A percentile compares a stretch with the other conserved stretches of the same genome.
These are phyloP conservation scores for Fusarium hainanense DNA, from an alignment of 2,329 filamentous ascomycete species.

Conservation along the genomic window DNA sequence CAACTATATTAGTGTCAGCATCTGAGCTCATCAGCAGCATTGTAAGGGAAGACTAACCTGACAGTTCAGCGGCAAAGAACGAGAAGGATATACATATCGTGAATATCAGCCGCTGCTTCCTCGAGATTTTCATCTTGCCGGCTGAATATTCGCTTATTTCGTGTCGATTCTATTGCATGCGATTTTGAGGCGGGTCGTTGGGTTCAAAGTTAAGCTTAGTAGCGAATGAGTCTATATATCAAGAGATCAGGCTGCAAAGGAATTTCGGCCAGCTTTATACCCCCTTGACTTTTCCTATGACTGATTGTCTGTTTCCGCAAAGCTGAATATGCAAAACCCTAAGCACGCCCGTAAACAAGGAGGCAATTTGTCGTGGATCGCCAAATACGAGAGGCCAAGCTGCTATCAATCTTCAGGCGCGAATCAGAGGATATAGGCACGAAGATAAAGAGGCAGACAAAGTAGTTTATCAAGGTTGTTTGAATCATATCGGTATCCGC, in stretches of 20 bases:
- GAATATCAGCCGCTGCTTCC: slow-evolving; percentile 59
- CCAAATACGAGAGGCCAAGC: background rate
- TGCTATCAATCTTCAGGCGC: background rate
- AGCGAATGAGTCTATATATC: background rate
- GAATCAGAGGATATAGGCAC: background rate
- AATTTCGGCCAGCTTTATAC: background rate
- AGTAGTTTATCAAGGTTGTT: slow-evolving; percentile 36
- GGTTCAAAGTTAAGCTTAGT: background rate
- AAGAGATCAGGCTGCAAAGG: background rate
- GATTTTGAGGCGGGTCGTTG: background rate
- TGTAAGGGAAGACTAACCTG: slow-evolving; percentile 50
- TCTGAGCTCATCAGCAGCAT: background rate
- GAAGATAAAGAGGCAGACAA: background rate
- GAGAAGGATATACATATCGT: slow-evolving; percentile 62
- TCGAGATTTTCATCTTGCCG: slow-evolving; percentile 36
- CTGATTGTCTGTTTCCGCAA: slow-evolving; percentile 18
- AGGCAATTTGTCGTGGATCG: slow-evolving; percentile 8
- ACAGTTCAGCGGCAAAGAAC: slow-evolving; percentile 65
- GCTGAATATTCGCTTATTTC: background rate
- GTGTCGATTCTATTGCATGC: background rate
- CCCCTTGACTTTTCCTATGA: background rate
- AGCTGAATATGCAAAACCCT: slow-evolving; percentile 7
- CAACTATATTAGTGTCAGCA: slow-evolving; percentile 56
- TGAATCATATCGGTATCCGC: slow-evolving; percentile 26
- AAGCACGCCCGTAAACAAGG: slow-evolving; percentile 11